phyloP scores from a whole-genome alignment of 306 rosid genomes.

The Glycine tomentella region DNA sequence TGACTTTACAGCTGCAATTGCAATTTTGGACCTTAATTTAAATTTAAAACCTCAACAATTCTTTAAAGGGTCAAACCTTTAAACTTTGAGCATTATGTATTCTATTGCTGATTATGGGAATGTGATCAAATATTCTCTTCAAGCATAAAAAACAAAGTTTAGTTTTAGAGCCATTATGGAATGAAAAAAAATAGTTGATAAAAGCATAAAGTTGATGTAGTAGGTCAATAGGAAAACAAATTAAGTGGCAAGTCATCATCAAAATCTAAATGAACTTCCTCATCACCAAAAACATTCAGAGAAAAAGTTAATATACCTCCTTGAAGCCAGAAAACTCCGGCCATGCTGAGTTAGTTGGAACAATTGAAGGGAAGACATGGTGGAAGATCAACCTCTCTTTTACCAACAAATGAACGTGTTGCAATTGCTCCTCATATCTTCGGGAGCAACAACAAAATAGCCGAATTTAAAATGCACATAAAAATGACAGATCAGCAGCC shows the following conservation, averaged over 20 bases:
- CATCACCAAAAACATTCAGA: slow-evolving; percentile 9
- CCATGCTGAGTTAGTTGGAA: slow-evolving; percentile 79
- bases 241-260: too few species aligned
- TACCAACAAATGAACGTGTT: slow-evolving; percentile 34
- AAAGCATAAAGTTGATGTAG: too few species aligned
- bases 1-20: neutral
- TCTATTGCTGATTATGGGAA: neutral
- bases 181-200: too few species aligned
- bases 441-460: slow-evolving; percentile 35
- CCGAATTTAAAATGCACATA: neutral
- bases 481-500: slow-evolving; percentile 35
- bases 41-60: neutral
- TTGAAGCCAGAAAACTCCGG: slow-evolving; percentile 67
- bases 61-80: neutral
- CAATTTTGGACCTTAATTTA: neutral
- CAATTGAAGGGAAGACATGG: slow-evolving; percentile 83
- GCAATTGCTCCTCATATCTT: slow-evolving; percentile 21
- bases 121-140: neutral
- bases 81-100: neutral
- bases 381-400: slow-evolving; percentile 43
- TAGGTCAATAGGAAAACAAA: too few species aligned
- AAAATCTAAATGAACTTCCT: neutral
- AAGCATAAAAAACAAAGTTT: neutral
- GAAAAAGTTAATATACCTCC: slow-evolving; percentile 61
- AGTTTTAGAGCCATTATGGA: too few species aligned